phyloP scores from a whole-genome alignment of 331 rosid genomes.

The Saraca asoca region DNA sequence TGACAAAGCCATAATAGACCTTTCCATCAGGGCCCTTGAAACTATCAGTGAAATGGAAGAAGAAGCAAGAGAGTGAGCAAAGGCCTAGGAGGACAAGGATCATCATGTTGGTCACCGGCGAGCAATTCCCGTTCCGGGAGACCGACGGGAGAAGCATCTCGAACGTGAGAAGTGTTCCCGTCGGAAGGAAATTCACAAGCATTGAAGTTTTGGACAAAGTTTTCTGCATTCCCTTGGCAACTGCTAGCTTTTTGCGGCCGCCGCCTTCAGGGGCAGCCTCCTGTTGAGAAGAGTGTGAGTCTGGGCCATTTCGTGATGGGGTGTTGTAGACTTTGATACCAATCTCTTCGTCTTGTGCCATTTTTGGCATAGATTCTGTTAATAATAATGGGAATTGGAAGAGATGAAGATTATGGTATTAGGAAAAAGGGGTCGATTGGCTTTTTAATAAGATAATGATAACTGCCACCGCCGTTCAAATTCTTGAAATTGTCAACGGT shows the following conservation, averaged over 20 bases:
- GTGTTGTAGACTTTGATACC: constrained; percentile 24
- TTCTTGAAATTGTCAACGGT: background rate
- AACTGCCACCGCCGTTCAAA: background rate
- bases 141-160: constrained; percentile 68
- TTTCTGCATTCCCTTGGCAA: constrained; percentile 64
- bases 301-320: background rate
- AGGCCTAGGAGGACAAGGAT: constrained; percentile 40
- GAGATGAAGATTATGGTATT: background rate
- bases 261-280: background rate
- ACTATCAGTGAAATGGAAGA: constrained; percentile 72
- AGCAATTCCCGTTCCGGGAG: constrained; percentile 49
- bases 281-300: background rate
- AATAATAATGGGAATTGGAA: background rate
- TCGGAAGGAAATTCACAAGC: constrained; percentile 67
- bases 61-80: constrained; percentile 60
- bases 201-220: constrained; percentile 61
- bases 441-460: background rate
- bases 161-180: constrained; percentile 62
- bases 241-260: constrained; percentile 49
- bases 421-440: background rate
- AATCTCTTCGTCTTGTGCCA: background rate
- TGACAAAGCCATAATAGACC: constrained; percentile 56
- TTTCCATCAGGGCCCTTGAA: constrained; percentile 56
- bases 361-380: background rate
- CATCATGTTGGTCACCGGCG: constrained; percentile 47